Percentiles rank a stretch among this genome's conserved stretches.
These are phyloP conservation scores for Talaromyces sp. DNA, from an alignment of 2,329 filamentous ascomycete species.

Conservation along the genomic window DNA sequence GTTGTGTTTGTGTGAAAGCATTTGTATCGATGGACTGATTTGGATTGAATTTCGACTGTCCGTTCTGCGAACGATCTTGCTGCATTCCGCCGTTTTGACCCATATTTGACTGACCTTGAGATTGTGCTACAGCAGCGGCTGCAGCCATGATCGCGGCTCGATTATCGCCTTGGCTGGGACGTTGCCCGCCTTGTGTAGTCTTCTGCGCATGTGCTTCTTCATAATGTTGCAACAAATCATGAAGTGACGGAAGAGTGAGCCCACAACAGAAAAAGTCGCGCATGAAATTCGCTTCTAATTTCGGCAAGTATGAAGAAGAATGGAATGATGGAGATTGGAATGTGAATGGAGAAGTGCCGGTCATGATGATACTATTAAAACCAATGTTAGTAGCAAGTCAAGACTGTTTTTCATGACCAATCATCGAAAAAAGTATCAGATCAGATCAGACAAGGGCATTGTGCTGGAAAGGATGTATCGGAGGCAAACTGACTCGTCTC, in stretches of 20 bases:
- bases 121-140: constrained; percentile 49
- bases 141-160: constrained; percentile 50
- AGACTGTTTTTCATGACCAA: neutral
- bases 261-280: constrained; percentile 95
- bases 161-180: constrained; percentile 53
- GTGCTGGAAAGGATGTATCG: neutral
- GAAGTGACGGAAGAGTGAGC: constrained; percentile 81
- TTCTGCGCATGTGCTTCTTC: constrained; percentile 88
- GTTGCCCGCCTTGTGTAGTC: constrained; percentile 50
- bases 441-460: neutral
- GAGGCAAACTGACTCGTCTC: constrained; percentile 72
- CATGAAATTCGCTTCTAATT: constrained; percentile 97
- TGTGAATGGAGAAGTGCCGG: constrained; percentile 88
- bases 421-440: neutral
- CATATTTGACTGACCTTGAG: constrained; percentile 49
- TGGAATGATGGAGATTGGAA: constrained; percentile 93
- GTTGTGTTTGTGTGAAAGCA: constrained; percentile 23
- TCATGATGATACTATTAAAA: constrained; percentile 78
- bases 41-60: constrained; percentile 40
- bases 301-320: constrained; percentile 93
- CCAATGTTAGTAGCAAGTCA: constrained; percentile 8
- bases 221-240: constrained; percentile 94
- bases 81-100: constrained; percentile 37
- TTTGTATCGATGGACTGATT: constrained; percentile 29
- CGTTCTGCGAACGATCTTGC: constrained; percentile 35